Conservation (phyloP, 768 basidiomycete genomes). For the Coprinopsis sp. region DNA sequence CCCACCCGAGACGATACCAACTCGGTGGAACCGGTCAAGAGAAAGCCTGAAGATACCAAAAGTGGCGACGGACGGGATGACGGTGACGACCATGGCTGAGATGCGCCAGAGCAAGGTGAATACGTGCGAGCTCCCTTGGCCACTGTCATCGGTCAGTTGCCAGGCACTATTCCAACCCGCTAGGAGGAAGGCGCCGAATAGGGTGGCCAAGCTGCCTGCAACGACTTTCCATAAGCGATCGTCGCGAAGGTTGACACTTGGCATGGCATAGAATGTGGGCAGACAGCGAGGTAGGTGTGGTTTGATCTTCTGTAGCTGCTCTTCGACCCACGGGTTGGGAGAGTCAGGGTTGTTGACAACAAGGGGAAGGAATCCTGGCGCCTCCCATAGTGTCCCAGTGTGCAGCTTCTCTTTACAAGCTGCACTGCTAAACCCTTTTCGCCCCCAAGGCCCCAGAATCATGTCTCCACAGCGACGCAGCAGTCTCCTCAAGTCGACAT, state of each 20-base stretch:
- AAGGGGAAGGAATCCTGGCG: neutral
- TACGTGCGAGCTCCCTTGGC: neutral
- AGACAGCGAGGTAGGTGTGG: too few species aligned
- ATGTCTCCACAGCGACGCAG: neutral
- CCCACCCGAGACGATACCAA: too few species aligned
- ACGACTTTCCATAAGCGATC: neutral
- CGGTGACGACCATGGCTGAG: neutral
- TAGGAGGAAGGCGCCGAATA: neutral
- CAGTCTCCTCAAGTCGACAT: neutral
- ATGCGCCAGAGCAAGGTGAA: slow-evolving; percentile 1
- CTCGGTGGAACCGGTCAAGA: neutral
- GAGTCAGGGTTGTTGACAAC: too few species aligned
- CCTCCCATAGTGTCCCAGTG: neutral
- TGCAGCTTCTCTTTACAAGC: neutral
- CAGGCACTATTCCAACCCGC: neutral
- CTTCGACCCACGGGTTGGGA: too few species aligned
- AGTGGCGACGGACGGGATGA: neutral
- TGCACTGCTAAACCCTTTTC: neutral
- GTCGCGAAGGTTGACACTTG: neutral
- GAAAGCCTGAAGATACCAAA: neutral
- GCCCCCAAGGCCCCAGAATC: neutral
- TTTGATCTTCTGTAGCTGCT: too few species aligned
- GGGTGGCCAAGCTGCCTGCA: neutral
- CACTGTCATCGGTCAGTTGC: neutral
- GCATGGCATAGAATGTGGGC: slow-evolving; percentile 1